Percentiles rank a stretch among this genome's conserved stretches.
Conservation (phyloP, 2,329 filamentous ascomycete genomes). For the Colletotrichum tropicicola region DNA sequence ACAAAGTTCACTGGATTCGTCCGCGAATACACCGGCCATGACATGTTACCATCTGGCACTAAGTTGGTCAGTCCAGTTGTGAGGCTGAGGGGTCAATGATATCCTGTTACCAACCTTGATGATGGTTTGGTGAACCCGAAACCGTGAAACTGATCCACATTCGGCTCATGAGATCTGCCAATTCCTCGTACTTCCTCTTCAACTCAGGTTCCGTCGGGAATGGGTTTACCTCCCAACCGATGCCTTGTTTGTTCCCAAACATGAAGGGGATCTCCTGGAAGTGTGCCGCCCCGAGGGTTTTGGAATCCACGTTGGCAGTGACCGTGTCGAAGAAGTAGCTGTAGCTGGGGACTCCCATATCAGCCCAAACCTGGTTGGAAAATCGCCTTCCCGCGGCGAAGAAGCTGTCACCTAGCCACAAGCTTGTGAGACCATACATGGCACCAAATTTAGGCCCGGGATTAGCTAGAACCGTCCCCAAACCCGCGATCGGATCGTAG, state of each 20-base stretch:
- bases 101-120: background rate
- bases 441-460: background rate
- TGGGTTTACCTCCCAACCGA: background rate
- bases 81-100: background rate
- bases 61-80: background rate
- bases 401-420: background rate
- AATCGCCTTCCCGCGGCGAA: background rate
- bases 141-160: conserved; percentile 8
- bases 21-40: background rate
- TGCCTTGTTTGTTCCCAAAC: background rate
- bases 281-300: background rate
- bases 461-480: background rate
- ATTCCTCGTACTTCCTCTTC: background rate
- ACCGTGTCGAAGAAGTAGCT: background rate
- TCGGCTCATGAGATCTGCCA: background rate
- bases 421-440: background rate
- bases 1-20: background rate
- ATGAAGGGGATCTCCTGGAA: background rate
- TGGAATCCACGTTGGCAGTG: background rate
- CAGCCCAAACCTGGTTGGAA: background rate
- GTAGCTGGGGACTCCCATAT: background rate
- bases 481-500: background rate
- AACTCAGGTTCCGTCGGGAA: background rate
- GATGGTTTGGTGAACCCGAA: background rate
- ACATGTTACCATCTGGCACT: background rate